phyloP scores from a whole-genome alignment of 2,329 filamentous ascomycete species.

The Balansia obtecta region DNA sequence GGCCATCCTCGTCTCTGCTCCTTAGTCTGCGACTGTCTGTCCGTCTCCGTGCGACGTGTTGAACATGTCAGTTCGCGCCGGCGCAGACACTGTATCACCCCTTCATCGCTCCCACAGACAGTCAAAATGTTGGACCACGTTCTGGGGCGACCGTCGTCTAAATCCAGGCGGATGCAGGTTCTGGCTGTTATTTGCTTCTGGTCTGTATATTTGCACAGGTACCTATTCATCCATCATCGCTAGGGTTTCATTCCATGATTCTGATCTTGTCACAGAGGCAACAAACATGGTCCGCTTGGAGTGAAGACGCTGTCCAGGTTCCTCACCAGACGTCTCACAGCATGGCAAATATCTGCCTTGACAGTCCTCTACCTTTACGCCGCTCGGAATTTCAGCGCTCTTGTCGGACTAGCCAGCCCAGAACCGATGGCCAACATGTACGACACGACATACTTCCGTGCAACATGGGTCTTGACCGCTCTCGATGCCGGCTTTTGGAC shows the following conservation, averaged over 20 bases:
- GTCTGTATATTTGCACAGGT: conserved; percentile 73
- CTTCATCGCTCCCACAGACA: neutral
- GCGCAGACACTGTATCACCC: neutral
- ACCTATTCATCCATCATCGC: conserved; percentile 8
- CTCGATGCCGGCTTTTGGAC: conserved; percentile 97
- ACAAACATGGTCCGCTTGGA: conserved; percentile 77
- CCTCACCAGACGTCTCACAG: conserved; percentile 59
- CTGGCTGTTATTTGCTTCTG: conserved; percentile 85
- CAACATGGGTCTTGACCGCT: conserved; percentile 92
- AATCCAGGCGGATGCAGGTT: conserved; percentile 87
- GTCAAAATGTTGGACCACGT: conserved; percentile 67
- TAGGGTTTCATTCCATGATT: neutral
- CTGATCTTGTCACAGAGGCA: conserved; percentile 43
- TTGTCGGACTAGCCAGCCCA: conserved; percentile 80
- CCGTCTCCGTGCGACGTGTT: neutral
- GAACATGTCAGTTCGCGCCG: neutral
- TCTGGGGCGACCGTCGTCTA: conserved; percentile 76
- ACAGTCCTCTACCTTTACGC: conserved; percentile 88
- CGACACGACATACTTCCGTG: conserved; percentile 81
- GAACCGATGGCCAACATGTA: conserved; percentile 94
- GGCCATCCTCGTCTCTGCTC: no score
- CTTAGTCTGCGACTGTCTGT: neutral
- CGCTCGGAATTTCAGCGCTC: conserved; percentile 83
- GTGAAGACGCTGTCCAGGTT: conserved; percentile 58
- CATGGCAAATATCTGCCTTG: conserved; percentile 80